phyloP scores from a whole-genome alignment of 495 filamentous ascomycete species.

The Podospora pseudoanserina region DNA sequence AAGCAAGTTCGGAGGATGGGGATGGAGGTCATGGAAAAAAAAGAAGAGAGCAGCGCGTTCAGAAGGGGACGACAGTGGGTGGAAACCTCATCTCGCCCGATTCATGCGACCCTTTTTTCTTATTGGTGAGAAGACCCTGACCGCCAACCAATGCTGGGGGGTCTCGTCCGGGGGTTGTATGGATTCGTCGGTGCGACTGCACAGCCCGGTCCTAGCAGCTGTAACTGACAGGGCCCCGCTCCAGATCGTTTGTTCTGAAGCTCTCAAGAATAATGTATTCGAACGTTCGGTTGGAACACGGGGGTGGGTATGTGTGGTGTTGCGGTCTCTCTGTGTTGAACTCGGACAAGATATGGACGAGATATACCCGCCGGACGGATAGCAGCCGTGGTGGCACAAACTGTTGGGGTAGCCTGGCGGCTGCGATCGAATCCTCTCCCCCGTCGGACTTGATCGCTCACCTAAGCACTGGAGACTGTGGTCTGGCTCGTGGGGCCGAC shows the following conservation, averaged over 20 bases:
- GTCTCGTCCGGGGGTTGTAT: slow-evolving; percentile 7
- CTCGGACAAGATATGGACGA: background rate
- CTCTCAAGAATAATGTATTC: background rate
- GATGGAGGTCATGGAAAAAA: slow-evolving; percentile 35
- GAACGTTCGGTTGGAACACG: background rate
- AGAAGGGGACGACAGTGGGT: slow-evolving; percentile 27
- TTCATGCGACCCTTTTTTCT: slow-evolving; percentile 27
- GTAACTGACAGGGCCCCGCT: background rate
- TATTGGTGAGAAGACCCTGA: slow-evolving; percentile 29
- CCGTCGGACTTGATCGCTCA: background rate
- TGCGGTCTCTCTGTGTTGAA: background rate
- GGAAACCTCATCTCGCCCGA: slow-evolving; percentile 37
- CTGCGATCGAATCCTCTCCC: background rate
- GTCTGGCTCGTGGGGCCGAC: background rate
- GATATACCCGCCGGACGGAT: background rate
- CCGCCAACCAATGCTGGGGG: slow-evolving; percentile 22
- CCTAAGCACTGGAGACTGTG: background rate
- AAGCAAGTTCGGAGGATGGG: slow-evolving; percentile 33
- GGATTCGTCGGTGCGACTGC: slow-evolving; percentile 6
- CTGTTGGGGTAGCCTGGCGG: background rate
- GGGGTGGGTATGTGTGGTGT: background rate
- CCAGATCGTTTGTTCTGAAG: background rate
- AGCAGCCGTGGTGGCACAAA: background rate
- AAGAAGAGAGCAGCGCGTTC: slow-evolving; percentile 15
- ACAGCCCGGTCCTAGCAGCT: slow-evolving; percentile 7